These are phyloP conservation scores for Pythium phragmitis DNA, from an alignment of 352 stramenopile genomes.

Conservation along the genomic window DNA sequence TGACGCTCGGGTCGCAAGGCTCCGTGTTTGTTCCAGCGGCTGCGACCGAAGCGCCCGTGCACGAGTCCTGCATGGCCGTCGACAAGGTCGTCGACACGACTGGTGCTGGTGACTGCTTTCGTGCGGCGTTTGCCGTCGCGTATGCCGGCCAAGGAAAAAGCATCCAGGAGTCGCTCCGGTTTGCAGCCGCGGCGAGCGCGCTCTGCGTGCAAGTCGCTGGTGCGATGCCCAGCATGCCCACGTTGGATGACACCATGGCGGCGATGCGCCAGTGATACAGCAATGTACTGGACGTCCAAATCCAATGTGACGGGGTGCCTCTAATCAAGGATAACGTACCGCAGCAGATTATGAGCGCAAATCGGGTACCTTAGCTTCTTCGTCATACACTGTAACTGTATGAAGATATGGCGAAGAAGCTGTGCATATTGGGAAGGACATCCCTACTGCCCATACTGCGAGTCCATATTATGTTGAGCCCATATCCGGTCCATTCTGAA, in stretches of 20 bases:
- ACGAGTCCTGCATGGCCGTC: constrained; percentile 52
- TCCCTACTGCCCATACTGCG: too few relatives aligned
- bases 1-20: constrained; percentile 67
- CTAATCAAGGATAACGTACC: too few relatives aligned
- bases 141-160: constrained; percentile 40
- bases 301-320: too few relatives aligned
- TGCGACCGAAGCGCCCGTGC: constrained; percentile 29
- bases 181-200: constrained; percentile 56
- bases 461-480: too few relatives aligned
- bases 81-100: constrained; percentile 78
- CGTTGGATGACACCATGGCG: constrained; percentile 28
- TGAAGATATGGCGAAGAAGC: too few relatives aligned
- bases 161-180: constrained; percentile 52
- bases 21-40: constrained; percentile 59
- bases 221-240: constrained; percentile 70
- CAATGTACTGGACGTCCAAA: too few relatives aligned
- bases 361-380: too few relatives aligned
- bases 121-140: constrained; percentile 62
- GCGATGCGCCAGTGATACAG: neutral
- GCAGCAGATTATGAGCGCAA: too few relatives aligned
- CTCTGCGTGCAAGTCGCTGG: constrained; percentile 65
- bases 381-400: too few relatives aligned
- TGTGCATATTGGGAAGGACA: too few relatives aligned
- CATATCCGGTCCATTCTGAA: too few relatives aligned
- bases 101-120: constrained; percentile 78